Evolutionary conservation across 2,329 filamentous ascomycete species (phyloP).

Genomic region (Magnaporthiopsis poae): DNA sequence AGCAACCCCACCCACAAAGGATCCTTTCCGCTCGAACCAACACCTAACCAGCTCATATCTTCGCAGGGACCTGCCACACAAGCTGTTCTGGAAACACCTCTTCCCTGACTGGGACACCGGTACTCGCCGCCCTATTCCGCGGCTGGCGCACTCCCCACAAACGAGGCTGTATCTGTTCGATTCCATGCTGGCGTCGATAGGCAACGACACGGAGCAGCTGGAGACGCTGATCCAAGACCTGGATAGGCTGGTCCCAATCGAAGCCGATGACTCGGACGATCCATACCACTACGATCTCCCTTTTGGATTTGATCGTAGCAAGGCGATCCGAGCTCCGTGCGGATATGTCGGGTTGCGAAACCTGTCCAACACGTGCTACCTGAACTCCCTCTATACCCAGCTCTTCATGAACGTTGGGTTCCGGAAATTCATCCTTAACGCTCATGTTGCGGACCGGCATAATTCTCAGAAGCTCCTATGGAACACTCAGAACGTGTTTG

Average conservation of each 20-base stretch:
- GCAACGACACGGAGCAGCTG: conserved; percentile 40
- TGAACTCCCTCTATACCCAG: conserved; percentile 89
- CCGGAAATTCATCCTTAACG: conserved; percentile 67
- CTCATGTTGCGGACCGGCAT: conserved; percentile 44
- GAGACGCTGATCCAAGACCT: conserved; percentile 41
- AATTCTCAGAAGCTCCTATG: conserved; percentile 58
- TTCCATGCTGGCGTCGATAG: conserved; percentile 47
- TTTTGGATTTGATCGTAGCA: conserved; percentile 53
- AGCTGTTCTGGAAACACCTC: conserved; percentile 53
- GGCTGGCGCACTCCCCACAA: conserved; percentile 38
- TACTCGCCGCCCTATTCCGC: conserved; percentile 21
- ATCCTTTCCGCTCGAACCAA: neutral
- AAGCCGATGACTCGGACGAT: conserved; percentile 27
- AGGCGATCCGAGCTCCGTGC: conserved; percentile 61
- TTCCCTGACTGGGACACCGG: conserved; percentile 44
- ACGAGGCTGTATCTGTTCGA: conserved; percentile 53
- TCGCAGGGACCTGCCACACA: conserved; percentile 26
- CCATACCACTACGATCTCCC: conserved; percentile 53
- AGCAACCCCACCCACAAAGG: conserved; percentile 2
- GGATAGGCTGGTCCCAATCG: conserved; percentile 40
- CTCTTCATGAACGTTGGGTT: conserved; percentile 93
- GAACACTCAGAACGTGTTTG: conserved; percentile 74
- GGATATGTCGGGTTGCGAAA: conserved; percentile 88
- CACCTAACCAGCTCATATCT: conserved; percentile 7
- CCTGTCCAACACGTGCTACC: conserved; percentile 89